A percentile compares a stretch with the other conserved stretches of the same genome.
Conservation (phyloP, 345 rosid species). For the Populus davidiana region DNA sequence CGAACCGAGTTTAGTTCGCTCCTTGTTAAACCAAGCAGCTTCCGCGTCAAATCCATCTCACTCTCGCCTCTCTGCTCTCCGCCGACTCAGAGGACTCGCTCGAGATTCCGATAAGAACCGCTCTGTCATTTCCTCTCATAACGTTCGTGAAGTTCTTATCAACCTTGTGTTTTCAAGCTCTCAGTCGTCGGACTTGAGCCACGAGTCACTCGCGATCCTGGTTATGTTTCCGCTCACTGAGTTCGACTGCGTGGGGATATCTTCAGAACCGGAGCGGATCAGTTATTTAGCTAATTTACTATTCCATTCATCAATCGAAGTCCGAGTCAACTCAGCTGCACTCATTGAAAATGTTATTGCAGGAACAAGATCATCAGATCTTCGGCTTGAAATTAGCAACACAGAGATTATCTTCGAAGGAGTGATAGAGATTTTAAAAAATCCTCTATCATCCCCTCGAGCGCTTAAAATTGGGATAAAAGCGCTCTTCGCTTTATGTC, state of each 20-base stretch:
- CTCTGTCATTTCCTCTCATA: slow-evolving; percentile 53
- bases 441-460: slow-evolving; percentile 51
- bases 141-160: slow-evolving; percentile 46
- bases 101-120: slow-evolving; percentile 88
- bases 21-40: slow-evolving; percentile 58
- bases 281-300: slow-evolving; percentile 44
- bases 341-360: slow-evolving; percentile 72
- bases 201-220: slow-evolving; percentile 63
- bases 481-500: slow-evolving; percentile 78
- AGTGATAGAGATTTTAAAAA: slow-evolving; percentile 58
- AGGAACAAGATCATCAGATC: slow-evolving; percentile 63
- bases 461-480: slow-evolving; percentile 70
- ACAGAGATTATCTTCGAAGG: slow-evolving; percentile 66
- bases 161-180: slow-evolving; percentile 43
- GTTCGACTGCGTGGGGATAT: slow-evolving; percentile 55
- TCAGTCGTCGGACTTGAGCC: slow-evolving; percentile 44
- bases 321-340: slow-evolving; percentile 72
- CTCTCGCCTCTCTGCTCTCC: slow-evolving; percentile 70
- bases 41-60: slow-evolving; percentile 37
- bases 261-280: slow-evolving; percentile 48
- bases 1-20: slow-evolving; percentile 62
- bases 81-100: slow-evolving; percentile 75
- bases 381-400: slow-evolving; percentile 50
- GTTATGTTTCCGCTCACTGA: slow-evolving; percentile 65
- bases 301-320: slow-evolving; percentile 58